Conservation (phyloP, 2,329 filamentous ascomycete genomes). For the Curvularia spicifera region DNA sequence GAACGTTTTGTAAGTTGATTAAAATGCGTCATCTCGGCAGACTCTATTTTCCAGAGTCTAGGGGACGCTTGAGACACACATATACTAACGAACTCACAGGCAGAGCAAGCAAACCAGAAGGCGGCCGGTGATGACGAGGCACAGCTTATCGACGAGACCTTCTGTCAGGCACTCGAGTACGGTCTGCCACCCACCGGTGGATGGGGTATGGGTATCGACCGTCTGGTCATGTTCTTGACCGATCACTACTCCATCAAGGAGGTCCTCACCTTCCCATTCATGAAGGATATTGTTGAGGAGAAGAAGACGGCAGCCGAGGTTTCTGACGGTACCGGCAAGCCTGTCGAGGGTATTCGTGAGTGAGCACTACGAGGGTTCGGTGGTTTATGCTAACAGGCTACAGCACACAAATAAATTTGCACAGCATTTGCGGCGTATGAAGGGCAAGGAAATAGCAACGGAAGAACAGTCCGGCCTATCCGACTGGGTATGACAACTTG, state of each 20-base stretch:
- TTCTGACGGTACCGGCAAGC: slow-evolving; percentile 63
- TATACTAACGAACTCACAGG: slow-evolving; percentile 19
- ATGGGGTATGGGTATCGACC: slow-evolving; percentile 95
- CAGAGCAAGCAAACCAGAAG: slow-evolving; percentile 93
- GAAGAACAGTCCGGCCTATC: not conserved
- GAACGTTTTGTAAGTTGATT: slow-evolving; percentile 62
- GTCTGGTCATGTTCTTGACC: slow-evolving; percentile 93
- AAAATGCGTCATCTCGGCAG: no score
- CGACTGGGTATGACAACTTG: slow-evolving; percentile 3
- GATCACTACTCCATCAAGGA: slow-evolving; percentile 97
- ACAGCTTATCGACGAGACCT: slow-evolving; percentile 94
- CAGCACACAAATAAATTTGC: slow-evolving; percentile 33
- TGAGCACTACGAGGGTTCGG: slow-evolving; percentile 1
- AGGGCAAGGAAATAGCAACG: slow-evolving; percentile 5
- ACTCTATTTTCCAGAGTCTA: not conserved
- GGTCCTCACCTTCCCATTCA: slow-evolving; percentile 94
- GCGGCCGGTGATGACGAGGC: slow-evolving; percentile 96
- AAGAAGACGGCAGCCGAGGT: slow-evolving; percentile 66
- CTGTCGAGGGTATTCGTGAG: slow-evolving; percentile 65
- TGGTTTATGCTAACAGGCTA: slow-evolving; percentile 8
- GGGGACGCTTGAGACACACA: not conserved
- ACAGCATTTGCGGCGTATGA: slow-evolving; percentile 24
- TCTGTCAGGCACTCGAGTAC: slow-evolving; percentile 88
- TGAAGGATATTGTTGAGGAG: slow-evolving; percentile 71
- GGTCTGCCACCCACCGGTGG: slow-evolving; percentile 89